Percentiles rank a stretch among this genome's conserved stretches.
phyloP scores from a whole-genome alignment of 768 basidiomycete species.

The Agaricus sinodeliciosus region DNA sequence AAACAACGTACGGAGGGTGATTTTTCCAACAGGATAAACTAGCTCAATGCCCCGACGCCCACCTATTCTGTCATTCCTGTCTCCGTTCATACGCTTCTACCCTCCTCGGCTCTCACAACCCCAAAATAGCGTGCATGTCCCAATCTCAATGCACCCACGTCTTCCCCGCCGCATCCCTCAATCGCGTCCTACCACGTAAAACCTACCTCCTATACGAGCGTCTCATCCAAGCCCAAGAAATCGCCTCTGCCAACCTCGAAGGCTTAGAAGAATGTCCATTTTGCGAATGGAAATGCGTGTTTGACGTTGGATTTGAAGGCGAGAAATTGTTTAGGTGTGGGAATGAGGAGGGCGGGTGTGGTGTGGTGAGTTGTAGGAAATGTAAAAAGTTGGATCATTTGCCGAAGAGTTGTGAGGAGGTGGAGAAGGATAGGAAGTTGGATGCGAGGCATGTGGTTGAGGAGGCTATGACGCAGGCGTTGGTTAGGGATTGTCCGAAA shows the following conservation, averaged over 20 bases:
- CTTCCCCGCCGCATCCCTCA: slow-evolving; percentile 55
- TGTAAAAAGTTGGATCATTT: slow-evolving; percentile 85
- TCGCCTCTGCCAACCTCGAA: slow-evolving; percentile 71
- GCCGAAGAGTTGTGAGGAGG: slow-evolving; percentile 77
- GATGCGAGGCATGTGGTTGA: slow-evolving; percentile 77
- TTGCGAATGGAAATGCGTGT: slow-evolving; percentile 82
- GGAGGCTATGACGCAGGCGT: slow-evolving; percentile 88
- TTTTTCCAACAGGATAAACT: slow-evolving; percentile 59
- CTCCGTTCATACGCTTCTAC: slow-evolving; percentile 62
- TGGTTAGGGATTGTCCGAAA: slow-evolving; percentile 86
- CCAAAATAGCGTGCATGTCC: slow-evolving; percentile 76
- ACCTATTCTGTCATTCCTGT: slow-evolving; percentile 79
- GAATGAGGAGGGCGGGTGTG: slow-evolving; percentile 65
- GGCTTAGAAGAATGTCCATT: slow-evolving; percentile 86
- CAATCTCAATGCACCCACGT: slow-evolving; percentile 61
- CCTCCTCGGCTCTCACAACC: slow-evolving; percentile 56
- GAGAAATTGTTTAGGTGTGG: slow-evolving; percentile 57
- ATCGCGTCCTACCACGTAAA: slow-evolving; percentile 59
- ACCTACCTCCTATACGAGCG: slow-evolving; percentile 66
- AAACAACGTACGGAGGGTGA: slow-evolving; percentile 1
- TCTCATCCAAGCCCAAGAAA: slow-evolving; percentile 71
- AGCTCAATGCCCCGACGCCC: slow-evolving; percentile 85
- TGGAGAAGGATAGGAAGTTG: slow-evolving; percentile 66
- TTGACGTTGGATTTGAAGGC: slow-evolving; percentile 46
- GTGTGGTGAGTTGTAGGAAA: slow-evolving; percentile 66